Evolutionary conservation across 1,284 basidiomycete genomes (phyloP).

Genomic region (Boletus sp.): DNA sequence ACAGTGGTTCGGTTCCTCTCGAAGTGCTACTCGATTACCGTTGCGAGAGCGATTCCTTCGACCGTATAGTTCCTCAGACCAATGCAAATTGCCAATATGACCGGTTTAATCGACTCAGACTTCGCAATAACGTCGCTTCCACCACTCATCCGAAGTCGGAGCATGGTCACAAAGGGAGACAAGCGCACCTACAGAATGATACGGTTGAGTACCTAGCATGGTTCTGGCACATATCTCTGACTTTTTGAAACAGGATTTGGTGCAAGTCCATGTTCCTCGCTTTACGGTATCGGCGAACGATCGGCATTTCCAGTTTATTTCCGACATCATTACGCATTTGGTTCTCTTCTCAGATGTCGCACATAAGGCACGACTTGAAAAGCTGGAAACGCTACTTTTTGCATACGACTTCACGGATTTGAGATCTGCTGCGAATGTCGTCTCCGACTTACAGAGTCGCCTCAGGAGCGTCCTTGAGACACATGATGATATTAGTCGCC

Average conservation of each 20-base stretch:
- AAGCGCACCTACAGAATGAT: constrained; percentile 79
- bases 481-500: constrained; percentile 54
- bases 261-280: constrained; percentile 80
- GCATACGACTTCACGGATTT: constrained; percentile 92
- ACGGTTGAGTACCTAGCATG: constrained; percentile 54
- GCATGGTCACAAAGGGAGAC: constrained; percentile 43
- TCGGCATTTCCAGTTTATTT: constrained; percentile 86
- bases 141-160: constrained; percentile 42
- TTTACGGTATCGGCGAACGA: constrained; percentile 91
- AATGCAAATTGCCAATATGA: constrained; percentile 89
- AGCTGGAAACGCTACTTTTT: constrained; percentile 85
- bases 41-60: constrained; percentile 83
- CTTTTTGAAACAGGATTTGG: constrained; percentile 63
- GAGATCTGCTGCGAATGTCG: constrained; percentile 65
- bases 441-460: constrained; percentile 76
- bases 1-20: constrained; percentile 71
- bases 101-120: constrained; percentile 91
- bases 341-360: constrained; percentile 88
- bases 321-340: constrained; percentile 87
- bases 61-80: constrained; percentile 90
- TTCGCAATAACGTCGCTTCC: constrained; percentile 73
- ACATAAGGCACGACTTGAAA: constrained; percentile 75
- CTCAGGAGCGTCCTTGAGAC: constrained; percentile 72
- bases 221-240: constrained; percentile 18
- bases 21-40: constrained; percentile 88